Conservation (phyloP, 768 basidiomycete genomes). For the Guyanaporus albipodus region DNA sequence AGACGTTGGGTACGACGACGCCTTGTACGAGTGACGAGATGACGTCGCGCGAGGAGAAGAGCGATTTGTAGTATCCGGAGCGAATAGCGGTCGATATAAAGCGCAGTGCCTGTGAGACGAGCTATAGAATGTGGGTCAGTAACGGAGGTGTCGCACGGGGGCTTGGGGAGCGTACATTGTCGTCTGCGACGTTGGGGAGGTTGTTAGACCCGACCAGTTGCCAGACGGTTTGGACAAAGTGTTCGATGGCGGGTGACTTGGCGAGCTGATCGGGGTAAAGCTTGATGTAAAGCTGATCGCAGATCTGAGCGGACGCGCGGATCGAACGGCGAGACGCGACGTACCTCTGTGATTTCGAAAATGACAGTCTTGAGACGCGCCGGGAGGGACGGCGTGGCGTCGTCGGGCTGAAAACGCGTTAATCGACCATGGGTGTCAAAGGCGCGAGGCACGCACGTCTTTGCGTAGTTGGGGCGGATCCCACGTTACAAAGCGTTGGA, state of each 20-base stretch:
- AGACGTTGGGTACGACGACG: conserved; percentile 92
- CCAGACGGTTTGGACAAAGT: conserved; percentile 90
- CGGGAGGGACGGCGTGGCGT: conserved; percentile 78
- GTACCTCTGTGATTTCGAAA: conserved; percentile 85
- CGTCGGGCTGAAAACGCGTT: conserved; percentile 56
- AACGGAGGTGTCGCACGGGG: not conserved
- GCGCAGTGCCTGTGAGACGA: conserved; percentile 86
- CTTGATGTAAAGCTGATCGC: conserved; percentile 67
- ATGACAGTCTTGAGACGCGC: conserved; percentile 86
- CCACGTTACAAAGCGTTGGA: conserved; percentile 81
- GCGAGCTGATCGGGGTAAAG: conserved; percentile 76
- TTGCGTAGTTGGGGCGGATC: conserved; percentile 62
- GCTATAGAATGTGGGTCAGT: conserved; percentile 37
- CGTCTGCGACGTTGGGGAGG: conserved; percentile 67
- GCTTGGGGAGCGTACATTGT: conserved; percentile 49
- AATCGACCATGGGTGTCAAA: conserved; percentile 2
- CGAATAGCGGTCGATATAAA: conserved; percentile 94
- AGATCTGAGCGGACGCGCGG: not conserved
- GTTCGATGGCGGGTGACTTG: conserved; percentile 57
- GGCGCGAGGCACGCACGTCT: conserved; percentile 45
- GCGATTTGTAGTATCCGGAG: conserved; percentile 71
- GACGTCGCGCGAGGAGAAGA: conserved; percentile 80
- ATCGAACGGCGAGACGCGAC: not conserved
- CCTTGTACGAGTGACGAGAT: conserved; percentile 81
- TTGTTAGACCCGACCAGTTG: conserved; percentile 66